Evolutionary conservation across 169 alveolate genomes (phyloP).

Genomic region (Cryptosporidium sp.): DNA sequence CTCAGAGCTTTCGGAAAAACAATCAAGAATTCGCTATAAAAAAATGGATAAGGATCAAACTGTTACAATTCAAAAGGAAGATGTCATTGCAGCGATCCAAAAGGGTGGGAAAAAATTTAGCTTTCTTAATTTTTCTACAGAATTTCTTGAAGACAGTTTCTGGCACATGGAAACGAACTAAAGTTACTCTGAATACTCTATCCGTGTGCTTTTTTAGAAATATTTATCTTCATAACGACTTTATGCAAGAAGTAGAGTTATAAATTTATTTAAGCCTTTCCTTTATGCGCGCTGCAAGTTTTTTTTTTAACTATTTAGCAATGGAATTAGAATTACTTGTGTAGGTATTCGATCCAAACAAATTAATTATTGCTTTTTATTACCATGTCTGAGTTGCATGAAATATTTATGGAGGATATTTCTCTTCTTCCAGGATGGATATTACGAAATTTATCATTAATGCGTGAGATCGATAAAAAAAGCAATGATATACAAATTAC

Average conservation of each 20-base stretch:
- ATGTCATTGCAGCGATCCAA: constrained; percentile 51
- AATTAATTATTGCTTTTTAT: background rate
- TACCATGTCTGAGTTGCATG: constrained; percentile 50
- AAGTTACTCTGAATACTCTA: background rate
- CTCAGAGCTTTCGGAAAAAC: constrained; percentile 62
- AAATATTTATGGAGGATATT: constrained; percentile 66
- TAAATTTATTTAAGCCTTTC: background rate
- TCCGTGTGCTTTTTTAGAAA: background rate
- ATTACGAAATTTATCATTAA: constrained; percentile 60
- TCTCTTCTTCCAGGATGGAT: constrained; percentile 75
- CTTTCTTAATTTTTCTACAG: constrained; percentile 38
- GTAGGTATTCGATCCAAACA: background rate
- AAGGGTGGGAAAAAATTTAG: constrained; percentile 57
- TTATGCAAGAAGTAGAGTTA: background rate
- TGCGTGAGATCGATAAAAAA: constrained; percentile 69
- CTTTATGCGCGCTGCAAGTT: background rate
- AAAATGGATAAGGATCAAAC: background rate
- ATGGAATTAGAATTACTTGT: background rate
- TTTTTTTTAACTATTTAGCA: background rate
- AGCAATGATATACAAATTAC: constrained; percentile 24
- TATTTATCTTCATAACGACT: background rate
- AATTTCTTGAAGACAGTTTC: constrained; percentile 42
- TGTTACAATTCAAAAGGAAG: constrained; percentile 38
- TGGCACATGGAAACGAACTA: background rate
- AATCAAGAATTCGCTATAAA: constrained; percentile 28